Evolutionary conservation across 2,329 filamentous ascomycete species (phyloP), one percentile per base, ranked within the genome.

Genomic region (Aquanectria penicillioides): DNA sequence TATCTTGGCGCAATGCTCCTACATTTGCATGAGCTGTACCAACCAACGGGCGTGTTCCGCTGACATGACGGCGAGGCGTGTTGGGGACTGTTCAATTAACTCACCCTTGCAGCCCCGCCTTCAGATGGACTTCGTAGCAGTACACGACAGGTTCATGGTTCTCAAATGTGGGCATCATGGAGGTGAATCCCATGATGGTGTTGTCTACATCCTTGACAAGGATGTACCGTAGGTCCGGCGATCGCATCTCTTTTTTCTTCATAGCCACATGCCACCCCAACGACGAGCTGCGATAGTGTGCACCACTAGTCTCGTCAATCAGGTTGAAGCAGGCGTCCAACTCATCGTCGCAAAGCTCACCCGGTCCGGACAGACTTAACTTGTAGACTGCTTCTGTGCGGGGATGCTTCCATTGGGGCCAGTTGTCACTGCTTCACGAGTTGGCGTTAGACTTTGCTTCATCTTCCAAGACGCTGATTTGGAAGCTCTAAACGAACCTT

Each of bases 61-160:
- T 47, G 31, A 43, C 29, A 25, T 28, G 13, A 47, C 49, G 49
- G 33, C 49, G 53, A 46, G 18, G n/a, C 44, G 47, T 36, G 13
- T 15, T 18, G 18, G 40, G 23, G n/a, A 43, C 18, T 12, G 46
- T 28, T 25, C 48, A 49, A 36, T 28, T 47, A 38, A 75, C 76
- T 61, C 73, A 86, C 77, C 88, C 82, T 64, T 85, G 83, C 5
- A 90, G 71, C 2, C 78, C 74, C 1, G 80, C 75, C 31, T 79
- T 74, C 3, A 94, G 81, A 69, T 94, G 91, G 29, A 94, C 86
- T 75, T 94, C 91, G 72, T 93, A 94, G 73, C 91, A 89, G 73
- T 93, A 94, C 17, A 93, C 71, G 2, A 93, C 90, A 0, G 87
- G 80, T 57, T 86, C 77, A 2, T 82, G 81, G 61, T 88, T 86